Evolutionary conservation across 306 rosid genomes (phyloP).

Genomic region (Canavalia ensiformis): DNA sequence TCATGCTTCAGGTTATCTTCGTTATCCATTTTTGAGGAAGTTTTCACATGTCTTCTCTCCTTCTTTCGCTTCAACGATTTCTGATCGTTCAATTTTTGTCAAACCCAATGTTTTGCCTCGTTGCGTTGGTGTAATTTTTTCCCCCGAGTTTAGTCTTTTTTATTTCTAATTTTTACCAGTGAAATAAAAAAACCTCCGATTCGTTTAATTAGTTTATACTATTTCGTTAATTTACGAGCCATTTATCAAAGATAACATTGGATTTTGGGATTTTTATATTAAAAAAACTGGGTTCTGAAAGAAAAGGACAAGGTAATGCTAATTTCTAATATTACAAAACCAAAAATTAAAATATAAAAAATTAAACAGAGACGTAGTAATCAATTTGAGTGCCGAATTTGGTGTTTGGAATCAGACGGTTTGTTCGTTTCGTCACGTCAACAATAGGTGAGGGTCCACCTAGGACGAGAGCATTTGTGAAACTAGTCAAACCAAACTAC

Average conservation of each 20-base stretch:
- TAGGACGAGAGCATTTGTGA: not conserved
- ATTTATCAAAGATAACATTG: not conserved
- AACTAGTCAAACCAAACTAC: conserved; percentile 44
- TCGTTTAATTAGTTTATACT: conserved; percentile 13
- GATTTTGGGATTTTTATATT: not conserved
- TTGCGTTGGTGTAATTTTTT: not conserved
- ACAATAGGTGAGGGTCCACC: conserved; percentile 35
- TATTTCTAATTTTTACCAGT: not conserved
- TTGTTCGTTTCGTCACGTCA: conserved; percentile 38
- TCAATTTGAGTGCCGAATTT: conserved; percentile 44
- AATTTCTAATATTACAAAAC: conserved; percentile 26
- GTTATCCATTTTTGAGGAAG: not conserved
- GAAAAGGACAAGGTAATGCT: not conserved
- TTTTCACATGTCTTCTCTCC: not conserved
- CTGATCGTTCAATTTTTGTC: not conserved
- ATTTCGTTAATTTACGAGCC: not conserved
- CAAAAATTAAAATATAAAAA: not conserved
- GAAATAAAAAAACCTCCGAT: conserved; percentile 22
- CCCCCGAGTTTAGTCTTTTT: not conserved
- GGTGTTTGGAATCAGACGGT: conserved; percentile 19
- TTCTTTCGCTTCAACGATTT: not conserved
- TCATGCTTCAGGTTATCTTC: conserved; percentile 57
- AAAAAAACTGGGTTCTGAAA: not conserved
- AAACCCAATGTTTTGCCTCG: not conserved
- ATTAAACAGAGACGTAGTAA: not conserved